Evolutionary conservation across 331 rosid genomes (phyloP).

Genomic region (Acacia pycnantha): DNA sequence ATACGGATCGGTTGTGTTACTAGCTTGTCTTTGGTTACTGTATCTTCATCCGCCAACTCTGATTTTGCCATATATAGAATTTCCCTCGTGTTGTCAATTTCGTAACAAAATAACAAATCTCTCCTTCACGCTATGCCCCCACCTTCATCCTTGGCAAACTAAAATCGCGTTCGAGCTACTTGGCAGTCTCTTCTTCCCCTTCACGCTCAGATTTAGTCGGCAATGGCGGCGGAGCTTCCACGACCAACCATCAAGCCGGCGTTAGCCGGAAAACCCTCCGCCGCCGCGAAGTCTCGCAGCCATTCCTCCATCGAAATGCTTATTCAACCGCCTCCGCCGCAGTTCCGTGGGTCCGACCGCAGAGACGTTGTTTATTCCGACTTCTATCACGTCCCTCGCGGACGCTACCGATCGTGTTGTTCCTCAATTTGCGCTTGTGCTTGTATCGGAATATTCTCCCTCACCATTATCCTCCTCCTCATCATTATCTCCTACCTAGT

Average conservation of each 20-base stretch:
- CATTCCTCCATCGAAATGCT: neutral
- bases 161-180: neutral
- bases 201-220: neutral
- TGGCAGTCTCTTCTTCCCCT: neutral
- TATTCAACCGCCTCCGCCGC: neutral
- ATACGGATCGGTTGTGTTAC: neutral
- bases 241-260: neutral
- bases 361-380: neutral
- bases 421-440: slow-evolving; percentile 32
- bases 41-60: neutral
- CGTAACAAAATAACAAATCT: neutral
- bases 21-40: neutral
- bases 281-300: slow-evolving; percentile 2
- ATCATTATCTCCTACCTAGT: slow-evolving; percentile 24
- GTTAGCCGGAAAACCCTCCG: neutral
- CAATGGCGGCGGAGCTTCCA: slow-evolving; percentile 15
- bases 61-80: slow-evolving; percentile 31
- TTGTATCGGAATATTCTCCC: neutral
- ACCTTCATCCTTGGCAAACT: neutral
- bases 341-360: neutral
- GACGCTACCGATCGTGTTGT: neutral
- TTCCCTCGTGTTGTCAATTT: neutral
- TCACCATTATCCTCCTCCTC: neutral
- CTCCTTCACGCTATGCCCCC: neutral
- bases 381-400: neutral